Evolutionary conservation across 306 rosid genomes (phyloP), one percentile per base, ranked within the genome.

Genomic region (Leucaena leucocephala): DNA sequence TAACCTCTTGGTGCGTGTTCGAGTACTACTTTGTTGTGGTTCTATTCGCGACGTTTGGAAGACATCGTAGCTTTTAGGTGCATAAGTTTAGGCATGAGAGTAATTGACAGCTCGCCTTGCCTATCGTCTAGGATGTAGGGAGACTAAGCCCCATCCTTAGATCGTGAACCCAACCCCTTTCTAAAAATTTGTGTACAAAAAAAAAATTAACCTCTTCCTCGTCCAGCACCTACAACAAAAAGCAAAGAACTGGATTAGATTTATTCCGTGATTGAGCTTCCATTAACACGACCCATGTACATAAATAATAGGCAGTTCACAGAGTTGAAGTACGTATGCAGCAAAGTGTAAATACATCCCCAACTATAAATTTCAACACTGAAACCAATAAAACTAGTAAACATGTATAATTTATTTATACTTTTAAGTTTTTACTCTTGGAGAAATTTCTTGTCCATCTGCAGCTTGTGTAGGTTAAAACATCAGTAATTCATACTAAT

Each of bases 191-290:
- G n/a, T n/a, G n/a, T n/a, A n/a, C n/a, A n/a, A n/a, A n/a, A n/a
- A n/a, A n/a, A n/a, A n/a, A 74, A 86, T 87, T 81, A 91, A 67
- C 89, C 96, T 71, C 96, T 89, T 48, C 95, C 93, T 62, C 95
- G 83, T 19, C 95, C 95, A 78, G 84, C 86, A 82, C 89, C 88
- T 87, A 81, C 73, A 22, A 71, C 35, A 71, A 63, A 16, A 77
- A 64, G 50, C 10, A 70, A 58, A 65, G 69, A 67, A 66, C 15
- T 35, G 43, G 76, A 48, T 65, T 84, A 74, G 82, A 71, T 71
- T 71, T 21, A 55, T 17, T n/a, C 62, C 19, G 62, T 16, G 17
- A 5, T 42, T 46, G 52, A 45, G 46, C 57, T 69, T 58, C 52
- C 74, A 75, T 8, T 58, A 36, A 64, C 7, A 46, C 19, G 14